phyloP scores from a whole-genome alignment of 768 basidiomycete genomes.

The Lactifluus subvellereus region DNA sequence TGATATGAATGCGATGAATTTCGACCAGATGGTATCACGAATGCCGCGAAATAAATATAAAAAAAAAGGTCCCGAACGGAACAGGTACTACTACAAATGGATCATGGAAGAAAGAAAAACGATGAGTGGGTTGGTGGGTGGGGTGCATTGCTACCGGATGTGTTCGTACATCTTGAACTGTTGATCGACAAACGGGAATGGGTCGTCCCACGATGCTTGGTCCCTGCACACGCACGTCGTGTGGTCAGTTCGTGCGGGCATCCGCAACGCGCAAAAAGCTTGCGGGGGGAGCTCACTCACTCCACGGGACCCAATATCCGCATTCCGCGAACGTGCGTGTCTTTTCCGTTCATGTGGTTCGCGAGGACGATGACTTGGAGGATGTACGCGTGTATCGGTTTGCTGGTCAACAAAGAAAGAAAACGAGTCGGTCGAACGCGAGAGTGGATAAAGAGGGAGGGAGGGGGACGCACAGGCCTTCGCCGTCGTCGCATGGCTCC shows the following conservation, averaged over 20 bases:
- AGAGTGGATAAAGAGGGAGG: neutral
- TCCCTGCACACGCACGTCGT: constrained; percentile 30
- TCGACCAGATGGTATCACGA: neutral
- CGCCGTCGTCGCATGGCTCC: constrained; percentile 72
- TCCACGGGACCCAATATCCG: constrained; percentile 80
- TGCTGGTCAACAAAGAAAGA: constrained; percentile 40
- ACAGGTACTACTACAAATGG: neutral
- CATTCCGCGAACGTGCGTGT: constrained; percentile 93
- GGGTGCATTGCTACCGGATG: constrained; percentile 13
- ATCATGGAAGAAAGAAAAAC: neutral
- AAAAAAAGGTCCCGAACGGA: neutral
- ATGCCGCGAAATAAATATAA: neutral
- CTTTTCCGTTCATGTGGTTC: constrained; percentile 98
- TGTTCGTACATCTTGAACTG: constrained; percentile 26
- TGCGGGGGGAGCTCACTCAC: constrained; percentile 39
- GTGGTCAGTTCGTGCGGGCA: neutral
- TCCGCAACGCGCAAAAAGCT: neutral
- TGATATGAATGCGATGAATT: neutral
- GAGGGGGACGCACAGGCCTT: constrained; percentile 57
- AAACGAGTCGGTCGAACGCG: neutral
- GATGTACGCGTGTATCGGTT: constrained; percentile 83
- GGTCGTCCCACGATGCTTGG: constrained; percentile 24
- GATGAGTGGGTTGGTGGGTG: neutral
- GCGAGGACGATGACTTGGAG: constrained; percentile 85
- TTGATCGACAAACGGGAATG: constrained; percentile 23